A percentile compares a stretch with the other conserved stretches of the same genome.
Conservation (phyloP, 2,329 filamentous ascomycete genomes). For the Talaromyces sp. region DNA sequence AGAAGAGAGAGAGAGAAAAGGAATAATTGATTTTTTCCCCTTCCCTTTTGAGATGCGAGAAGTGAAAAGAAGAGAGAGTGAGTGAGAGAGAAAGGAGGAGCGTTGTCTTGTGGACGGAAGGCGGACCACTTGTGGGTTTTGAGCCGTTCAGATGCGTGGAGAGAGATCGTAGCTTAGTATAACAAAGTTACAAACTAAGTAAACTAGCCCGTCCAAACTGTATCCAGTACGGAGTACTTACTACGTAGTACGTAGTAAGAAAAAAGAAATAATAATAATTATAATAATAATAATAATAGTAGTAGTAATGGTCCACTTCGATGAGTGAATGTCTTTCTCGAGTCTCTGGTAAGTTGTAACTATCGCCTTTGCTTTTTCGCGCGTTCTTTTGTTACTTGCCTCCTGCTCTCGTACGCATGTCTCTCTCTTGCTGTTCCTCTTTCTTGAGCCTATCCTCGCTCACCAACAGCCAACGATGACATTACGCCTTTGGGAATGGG, state of each 20-base stretch:
- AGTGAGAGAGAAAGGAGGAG: background rate
- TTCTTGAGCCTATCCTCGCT: background rate
- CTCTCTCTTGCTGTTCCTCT: background rate
- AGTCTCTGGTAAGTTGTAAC: background rate
- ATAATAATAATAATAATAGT: background rate
- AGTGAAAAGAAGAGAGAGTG: background rate
- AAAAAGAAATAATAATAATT: background rate
- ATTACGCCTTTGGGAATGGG: conserved; percentile 7
- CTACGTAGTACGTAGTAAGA: background rate
- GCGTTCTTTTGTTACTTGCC: background rate
- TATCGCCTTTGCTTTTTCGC: background rate
- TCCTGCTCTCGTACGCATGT: background rate
- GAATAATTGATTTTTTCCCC: background rate
- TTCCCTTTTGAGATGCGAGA: background rate
- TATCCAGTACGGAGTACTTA: background rate
- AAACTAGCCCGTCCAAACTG: conserved; percentile 6
- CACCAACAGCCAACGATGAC: background rate
- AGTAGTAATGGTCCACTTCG: background rate
- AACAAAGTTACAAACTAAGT: background rate
- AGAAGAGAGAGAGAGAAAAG: background rate
- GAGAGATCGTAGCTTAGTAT: conserved; percentile 20
- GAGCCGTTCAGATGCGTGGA: conserved; percentile 19
- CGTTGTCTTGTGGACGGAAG: conserved; percentile 16
- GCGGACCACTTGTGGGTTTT: conserved; percentile 15
- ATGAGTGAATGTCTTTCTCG: background rate